Percentiles rank a stretch among this genome's conserved stretches.
These are phyloP conservation scores for Amylocystis lapponica DNA, from an alignment of 768 basidiomycete genomes.

Conservation along the genomic window DNA sequence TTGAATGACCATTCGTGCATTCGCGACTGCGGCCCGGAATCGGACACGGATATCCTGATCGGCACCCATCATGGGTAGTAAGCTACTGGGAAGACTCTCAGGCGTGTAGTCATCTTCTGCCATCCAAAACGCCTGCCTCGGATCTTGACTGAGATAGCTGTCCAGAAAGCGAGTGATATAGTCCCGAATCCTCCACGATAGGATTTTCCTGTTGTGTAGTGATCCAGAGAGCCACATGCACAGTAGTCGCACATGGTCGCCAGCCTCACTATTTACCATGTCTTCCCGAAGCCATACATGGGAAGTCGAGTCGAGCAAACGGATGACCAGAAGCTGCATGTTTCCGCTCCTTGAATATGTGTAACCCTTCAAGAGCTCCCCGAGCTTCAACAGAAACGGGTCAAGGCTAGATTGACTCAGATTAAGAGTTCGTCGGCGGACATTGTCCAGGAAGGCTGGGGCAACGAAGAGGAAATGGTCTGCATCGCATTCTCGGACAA, in stretches of 20 bases:
- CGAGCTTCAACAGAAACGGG: conserved; percentile 48
- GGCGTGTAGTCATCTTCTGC: conserved; percentile 27
- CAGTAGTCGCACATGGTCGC: conserved; percentile 41
- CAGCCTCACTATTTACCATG: conserved; percentile 23
- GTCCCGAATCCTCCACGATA: conserved; percentile 68
- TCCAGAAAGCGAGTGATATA: conserved; percentile 60
- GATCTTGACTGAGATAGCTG: conserved; percentile 55
- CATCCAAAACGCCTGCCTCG: conserved; percentile 44
- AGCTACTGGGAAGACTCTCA: conserved; percentile 32
- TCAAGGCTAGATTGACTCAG: conserved; percentile 47
- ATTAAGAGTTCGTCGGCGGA: conserved; percentile 49
- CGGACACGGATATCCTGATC: conserved; percentile 84
- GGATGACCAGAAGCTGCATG: conserved; percentile 49
- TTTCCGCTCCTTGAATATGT: conserved; percentile 46
- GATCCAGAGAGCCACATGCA: conserved; percentile 47
- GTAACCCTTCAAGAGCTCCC: conserved; percentile 47
- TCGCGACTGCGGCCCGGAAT: conserved; percentile 63
- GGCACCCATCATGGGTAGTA: conserved; percentile 48
- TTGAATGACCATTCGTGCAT: conserved; percentile 50
- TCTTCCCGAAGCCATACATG: conserved; percentile 46
- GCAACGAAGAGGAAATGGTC: conserved; percentile 57
- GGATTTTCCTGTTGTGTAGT: conserved; percentile 35
- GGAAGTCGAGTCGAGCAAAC: conserved; percentile 59
- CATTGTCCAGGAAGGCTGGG: conserved; percentile 47
- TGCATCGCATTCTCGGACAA: conserved; percentile 42